Evolutionary conservation across 257 asterid species (phyloP), one percentile per base, ranked within the genome.

Genomic region (Solanum ahanhuiri): DNA sequence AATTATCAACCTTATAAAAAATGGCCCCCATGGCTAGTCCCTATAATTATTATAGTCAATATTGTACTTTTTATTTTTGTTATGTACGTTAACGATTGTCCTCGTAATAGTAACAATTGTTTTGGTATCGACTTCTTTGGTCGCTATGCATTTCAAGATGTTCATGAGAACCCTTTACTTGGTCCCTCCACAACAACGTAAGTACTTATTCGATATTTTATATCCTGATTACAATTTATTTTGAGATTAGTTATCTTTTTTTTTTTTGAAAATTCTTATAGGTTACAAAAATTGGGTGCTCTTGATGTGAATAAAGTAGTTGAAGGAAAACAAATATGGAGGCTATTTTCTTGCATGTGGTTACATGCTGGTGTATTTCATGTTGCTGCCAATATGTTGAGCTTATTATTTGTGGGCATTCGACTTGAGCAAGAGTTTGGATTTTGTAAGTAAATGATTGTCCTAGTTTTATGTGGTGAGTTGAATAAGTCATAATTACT

Each of bases 11-110:
- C 88, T 18, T 90, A 89, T 88, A 88, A 86, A 92, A 92, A 87
- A 89, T 97, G 98, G 98, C 18, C 91, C 79, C 92, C 99, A 1
- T 97, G 99, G 98, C 81, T 94, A 81, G 98, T 95, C 3, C 99
- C 99, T n/a, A 64, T 90, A 87, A 90, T 93, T 31, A 81, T 93
- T 12, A 41, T 87, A 35, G 89, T 87, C 91, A 97, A 97, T 84
- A 76, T 94, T 71, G 87, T 23, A 23, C 54, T 97, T 7, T 95
- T 97, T 64, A 76, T 93, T 30, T 20, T 88, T 8, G 83, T 91
- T 5, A 94, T 97, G 99, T 91, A 91, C 88, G 10, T 89, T 64
- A 97, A 97, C 71, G 45, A 97, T 71, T 97, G 99, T 89, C 99
- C 98, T 23, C 66, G 57, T n/a, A 84, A 81, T 83, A 91, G 92